Base-by-base conservation (phyloP, 2,329 filamentous ascomycete genomes). In the Sphaerulina vaccinii region DNA sequence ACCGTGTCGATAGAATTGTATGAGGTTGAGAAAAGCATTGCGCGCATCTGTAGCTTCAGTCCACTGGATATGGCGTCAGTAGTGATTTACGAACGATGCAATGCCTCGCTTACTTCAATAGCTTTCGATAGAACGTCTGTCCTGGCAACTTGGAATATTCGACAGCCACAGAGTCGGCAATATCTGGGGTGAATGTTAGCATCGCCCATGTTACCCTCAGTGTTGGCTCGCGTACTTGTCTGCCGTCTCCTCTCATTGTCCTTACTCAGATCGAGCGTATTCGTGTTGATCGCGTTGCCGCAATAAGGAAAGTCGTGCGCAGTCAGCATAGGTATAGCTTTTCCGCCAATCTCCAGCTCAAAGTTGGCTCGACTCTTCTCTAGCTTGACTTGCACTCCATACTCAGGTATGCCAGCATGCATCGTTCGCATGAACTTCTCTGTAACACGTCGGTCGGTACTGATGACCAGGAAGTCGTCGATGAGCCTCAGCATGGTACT, bases 391-490 rank as follows among this genome's bases (percentile, higher is more conserved):
- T 75, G 70, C 3, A 96, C 85, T 3, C 93, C 93, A 65, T 95
- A 97, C 27, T 84, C 80, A 0, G 86, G 81, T 29, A 93, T 70
- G 1, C 91, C 92, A 1, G 72, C 70, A 62, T 95, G 86, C 91
- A 99, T 96, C 13, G 81, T 78, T 52, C 84, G 74, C 16, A 96
- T 76, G 65, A 99, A 97, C 1, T 72, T 75, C 52, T 76, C 76
- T 0, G 90, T 92, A 62, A 91, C 83, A 6, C 69, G 59, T 47
- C 72, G 74, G 42, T 88, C 79, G 0, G 84, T 83, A 0, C 88
- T 96, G 63, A 99, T 85, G 39, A 99, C 81, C 3, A 97, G 75
- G 62, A 97, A 99, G 64, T 99, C 93, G 62, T 99, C 93, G 36
- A 95, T 88, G 8, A 96, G 78, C 13, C 93, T 81, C 46, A 97